Base-by-base conservation (phyloP, 2,329 filamentous ascomycete genomes). In the Mycosphaerella sp. region DNA sequence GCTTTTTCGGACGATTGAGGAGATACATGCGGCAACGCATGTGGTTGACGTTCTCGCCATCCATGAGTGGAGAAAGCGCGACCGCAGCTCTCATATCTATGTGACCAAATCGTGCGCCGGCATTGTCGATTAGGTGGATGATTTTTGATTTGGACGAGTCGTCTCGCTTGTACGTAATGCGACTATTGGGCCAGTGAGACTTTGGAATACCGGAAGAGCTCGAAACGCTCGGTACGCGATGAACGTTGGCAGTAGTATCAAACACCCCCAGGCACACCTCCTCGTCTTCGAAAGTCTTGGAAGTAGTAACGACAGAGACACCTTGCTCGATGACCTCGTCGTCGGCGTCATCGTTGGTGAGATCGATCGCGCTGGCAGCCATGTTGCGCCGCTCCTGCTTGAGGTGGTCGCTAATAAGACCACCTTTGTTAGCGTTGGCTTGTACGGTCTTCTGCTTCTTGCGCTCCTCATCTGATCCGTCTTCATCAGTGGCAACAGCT, bases 21-120 rank as follows among this genome's bases (percentile, higher is more conserved):
- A 95, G 82, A 54, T 84, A 82, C 46, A 84, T 83, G 48, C 84
- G 81, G 13, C 87, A 83, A 37, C 86, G 79, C n/a, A 95, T 71
- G 10, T 79, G 79, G 18, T 79, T 73, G 10, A 75, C 71, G 10
- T 76, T 72, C 1, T 80, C 78, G 25, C 51, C 63, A 66, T 95
- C 88, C 48, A 97, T 75, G 0, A 96, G 71, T 6, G 83, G 84
- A 6, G 80, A 80, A 7, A 97, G 75, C 6, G 79, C 87, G 16
- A 74, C 70, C 0, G 89, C 81, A 13, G 83, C 83, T 58, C 76
- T 79, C 39, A 74, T 60, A 61, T 95, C 88, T 4, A 97, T 70
- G n/a, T 77, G 77, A 12, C 88, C 93, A 62, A 96, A 90, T 28
- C 84, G 79, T 35, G 77, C 76, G 3, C 81, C 79, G 1, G 81